Evolutionary conservation across 2,329 filamentous ascomycete genomes (phyloP), one percentile per base, ranked within the genome.

Genomic region (Alternaria angustiovoidea): DNA sequence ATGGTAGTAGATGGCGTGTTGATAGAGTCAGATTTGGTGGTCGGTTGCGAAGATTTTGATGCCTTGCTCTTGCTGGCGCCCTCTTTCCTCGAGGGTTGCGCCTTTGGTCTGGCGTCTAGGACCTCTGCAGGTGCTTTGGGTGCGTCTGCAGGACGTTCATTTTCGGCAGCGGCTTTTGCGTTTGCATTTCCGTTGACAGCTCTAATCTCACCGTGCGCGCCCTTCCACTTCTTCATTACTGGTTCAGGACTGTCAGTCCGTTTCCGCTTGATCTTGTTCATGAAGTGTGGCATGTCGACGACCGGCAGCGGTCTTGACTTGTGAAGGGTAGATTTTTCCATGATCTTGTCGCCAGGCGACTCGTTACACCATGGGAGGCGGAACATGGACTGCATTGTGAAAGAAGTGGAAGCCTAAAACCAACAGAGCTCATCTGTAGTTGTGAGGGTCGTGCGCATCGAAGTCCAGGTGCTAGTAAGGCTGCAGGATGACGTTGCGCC

Each of bases 261-360:
- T 76, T 88, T 88, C 63, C 87, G 84, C 81, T 89, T 89, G 71
- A 87, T 77, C 68, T 83, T 83, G 65, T 81, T 82, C 67, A 82
- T 73, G 66, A 79, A 73, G 51, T 65, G 57, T 39, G 81, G 78
- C 57, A 84, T 81, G 59, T 82, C 81, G 69, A 82, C 76, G 57
- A 81, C 77, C 18, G 81, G 80, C 66, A 79, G 72, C 51, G 74
- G 75, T 70, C 78, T 80, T 76, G 79, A 73, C 70, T 79, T 80
- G 67, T 79, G 75, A 61, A 80, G 70, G 26, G 75, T 68, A 20
- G 76, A 68, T 72, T 80, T 81, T 53, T 81, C 79, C 72, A 79
- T 76, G 74, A 79, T 79, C 65, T 81, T 80, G 68, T 76, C 79
- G 74, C 71, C 75, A 54, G 76, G 73, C 63, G 75, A 71, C 72